phyloP scores from a whole-genome alignment of 345 rosid genomes.

The Eucalyptus rudis region DNA sequence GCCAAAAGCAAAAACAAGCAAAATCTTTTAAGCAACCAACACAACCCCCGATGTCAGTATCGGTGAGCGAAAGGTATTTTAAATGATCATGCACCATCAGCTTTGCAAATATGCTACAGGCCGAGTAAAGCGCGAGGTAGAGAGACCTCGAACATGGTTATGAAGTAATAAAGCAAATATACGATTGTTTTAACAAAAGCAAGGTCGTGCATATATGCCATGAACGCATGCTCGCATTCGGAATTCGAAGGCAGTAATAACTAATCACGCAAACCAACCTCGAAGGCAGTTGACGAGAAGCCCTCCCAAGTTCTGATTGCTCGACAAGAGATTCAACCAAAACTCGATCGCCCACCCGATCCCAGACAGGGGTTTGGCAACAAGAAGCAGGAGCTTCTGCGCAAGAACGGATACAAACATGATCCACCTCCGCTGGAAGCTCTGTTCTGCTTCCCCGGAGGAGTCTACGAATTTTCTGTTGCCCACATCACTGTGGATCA shows the following conservation, averaged over 20 bases:
- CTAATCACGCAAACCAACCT: slow-evolving; percentile 4
- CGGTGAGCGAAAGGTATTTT: not conserved
- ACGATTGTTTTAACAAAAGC: not conserved
- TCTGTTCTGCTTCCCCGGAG: slow-evolving; percentile 12
- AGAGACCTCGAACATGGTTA: not conserved
- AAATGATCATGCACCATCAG: not conserved
- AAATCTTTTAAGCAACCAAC: not conserved
- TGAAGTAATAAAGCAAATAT: not conserved
- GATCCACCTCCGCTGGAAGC: slow-evolving; percentile 35
- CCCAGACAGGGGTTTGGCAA: slow-evolving; percentile 23
- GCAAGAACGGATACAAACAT: slow-evolving; percentile 34
- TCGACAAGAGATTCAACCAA: slow-evolving; percentile 29
- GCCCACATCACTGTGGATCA: slow-evolving; percentile 20
- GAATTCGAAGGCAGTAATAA: not conserved
- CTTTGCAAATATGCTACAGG: not conserved
- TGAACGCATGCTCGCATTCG: not conserved
- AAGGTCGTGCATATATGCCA: not conserved
- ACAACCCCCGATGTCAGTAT: not conserved
- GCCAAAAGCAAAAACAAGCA: not conserved
- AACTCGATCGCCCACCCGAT: slow-evolving; percentile 27
- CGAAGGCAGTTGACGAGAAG: slow-evolving; percentile 12
- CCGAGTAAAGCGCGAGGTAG: not conserved
- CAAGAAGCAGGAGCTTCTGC: slow-evolving; percentile 23
- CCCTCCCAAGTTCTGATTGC: slow-evolving; percentile 12
- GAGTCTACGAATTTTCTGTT: slow-evolving; percentile 33